These are phyloP conservation scores for Yamadazyma endophytica DNA, from an alignment of 805 yeast species.

Conservation along the genomic window DNA sequence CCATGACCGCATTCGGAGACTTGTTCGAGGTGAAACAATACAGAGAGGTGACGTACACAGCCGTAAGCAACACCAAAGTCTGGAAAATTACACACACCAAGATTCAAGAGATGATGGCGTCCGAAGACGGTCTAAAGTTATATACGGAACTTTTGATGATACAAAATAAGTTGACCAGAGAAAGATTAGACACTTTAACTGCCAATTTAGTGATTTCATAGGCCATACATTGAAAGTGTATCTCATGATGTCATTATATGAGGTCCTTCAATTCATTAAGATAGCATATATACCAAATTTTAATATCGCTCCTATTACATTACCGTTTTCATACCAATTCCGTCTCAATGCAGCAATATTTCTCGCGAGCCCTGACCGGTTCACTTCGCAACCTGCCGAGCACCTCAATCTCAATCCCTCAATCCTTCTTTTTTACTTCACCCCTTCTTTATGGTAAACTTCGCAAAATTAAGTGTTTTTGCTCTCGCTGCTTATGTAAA, in stretches of 20 bases:
- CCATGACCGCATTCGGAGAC: slow-evolving; percentile 76
- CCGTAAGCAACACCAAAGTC: slow-evolving; percentile 59
- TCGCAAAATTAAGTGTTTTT: slow-evolving; percentile 8
- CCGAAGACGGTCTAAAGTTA: slow-evolving; percentile 43
- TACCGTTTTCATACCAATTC: too few species aligned
- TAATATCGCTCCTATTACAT: too few species aligned
- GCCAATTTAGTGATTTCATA: slow-evolving; percentile 66
- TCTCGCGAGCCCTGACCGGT: too few species aligned
- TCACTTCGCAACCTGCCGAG: too few species aligned
- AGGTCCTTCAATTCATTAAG: too few species aligned
- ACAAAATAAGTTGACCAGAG: slow-evolving; percentile 59
- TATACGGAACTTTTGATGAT: slow-evolving; percentile 63
- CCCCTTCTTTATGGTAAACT: slow-evolving; percentile 10
- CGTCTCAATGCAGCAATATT: too few species aligned
- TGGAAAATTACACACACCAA: slow-evolving; percentile 60
- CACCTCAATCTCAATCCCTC: too few species aligned
- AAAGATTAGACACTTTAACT: slow-evolving; percentile 68
- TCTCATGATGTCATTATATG: too few species aligned
- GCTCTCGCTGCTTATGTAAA: slow-evolving; percentile 12
- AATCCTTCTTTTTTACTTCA: too few species aligned
- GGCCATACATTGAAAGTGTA: background rate
- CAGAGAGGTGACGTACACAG: slow-evolving; percentile 44
- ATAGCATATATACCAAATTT: too few species aligned
- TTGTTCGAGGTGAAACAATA: slow-evolving; percentile 26
- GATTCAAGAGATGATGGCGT: slow-evolving; percentile 42